Conservation (phyloP, 371 early-diverging fungal species). For the Actinomortierella ambigua region DNA sequence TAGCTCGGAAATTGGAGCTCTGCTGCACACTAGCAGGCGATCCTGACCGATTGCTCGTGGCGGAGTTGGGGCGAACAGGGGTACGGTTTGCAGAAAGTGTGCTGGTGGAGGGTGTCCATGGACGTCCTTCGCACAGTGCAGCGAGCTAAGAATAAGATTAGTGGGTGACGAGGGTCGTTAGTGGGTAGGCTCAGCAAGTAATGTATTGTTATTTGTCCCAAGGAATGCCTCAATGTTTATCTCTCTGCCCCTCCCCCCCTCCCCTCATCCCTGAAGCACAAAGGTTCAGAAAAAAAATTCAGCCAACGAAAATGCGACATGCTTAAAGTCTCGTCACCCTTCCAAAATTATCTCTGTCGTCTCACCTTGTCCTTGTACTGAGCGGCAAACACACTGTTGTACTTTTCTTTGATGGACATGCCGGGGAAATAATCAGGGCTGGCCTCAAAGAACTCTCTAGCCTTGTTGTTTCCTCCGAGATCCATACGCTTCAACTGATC, state of each 20-base stretch:
- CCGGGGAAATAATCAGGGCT: slow-evolving; percentile 82
- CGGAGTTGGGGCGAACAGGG: slow-evolving; percentile 33
- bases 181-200: no score
- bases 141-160: slow-evolving; percentile 28
- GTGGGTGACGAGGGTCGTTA: neutral
- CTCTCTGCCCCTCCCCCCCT: no score
- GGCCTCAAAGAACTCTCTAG: slow-evolving; percentile 83
- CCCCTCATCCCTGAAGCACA: no score
- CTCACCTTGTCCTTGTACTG: slow-evolving; percentile 89
- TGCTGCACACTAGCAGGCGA: slow-evolving; percentile 31
- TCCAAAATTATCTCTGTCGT: neutral
- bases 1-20: slow-evolving; percentile 14
- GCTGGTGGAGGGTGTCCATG: slow-evolving; percentile 60
- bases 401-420: slow-evolving; percentile 86
- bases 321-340: neutral
- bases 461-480: slow-evolving; percentile 93
- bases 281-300: neutral
- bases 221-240: no score
- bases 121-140: slow-evolving; percentile 55
- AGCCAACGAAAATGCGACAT: neutral
- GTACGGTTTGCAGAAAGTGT: slow-evolving; percentile 18
- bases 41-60: slow-evolving; percentile 35
- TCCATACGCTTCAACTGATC: slow-evolving; percentile 95
- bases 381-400: slow-evolving; percentile 84
- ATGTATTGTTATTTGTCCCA: no score